phyloP scores from a whole-genome alignment of 2,329 filamentous ascomycete genomes.

The Pseudogymnoascus sp. region DNA sequence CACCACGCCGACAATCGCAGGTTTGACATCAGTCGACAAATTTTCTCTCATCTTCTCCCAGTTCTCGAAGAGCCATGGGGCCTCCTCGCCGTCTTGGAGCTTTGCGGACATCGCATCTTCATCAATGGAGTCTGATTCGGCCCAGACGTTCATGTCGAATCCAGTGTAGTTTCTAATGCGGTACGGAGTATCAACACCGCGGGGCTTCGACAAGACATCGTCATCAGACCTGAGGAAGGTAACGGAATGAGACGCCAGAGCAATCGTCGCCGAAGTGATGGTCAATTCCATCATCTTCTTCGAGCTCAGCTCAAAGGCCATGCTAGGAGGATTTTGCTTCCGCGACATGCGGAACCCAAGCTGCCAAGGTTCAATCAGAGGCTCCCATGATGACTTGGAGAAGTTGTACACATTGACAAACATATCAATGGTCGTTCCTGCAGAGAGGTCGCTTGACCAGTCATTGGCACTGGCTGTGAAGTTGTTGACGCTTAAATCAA shows the following conservation, averaged over 20 bases:
- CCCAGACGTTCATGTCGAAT: conserved; percentile 79
- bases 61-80: conserved; percentile 93
- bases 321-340: conserved; percentile 63
- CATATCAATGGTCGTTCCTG: conserved; percentile 83
- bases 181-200: conserved; percentile 86
- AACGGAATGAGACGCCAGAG: conserved; percentile 84
- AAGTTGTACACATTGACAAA: conserved; percentile 99
- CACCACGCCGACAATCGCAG: conserved; percentile 71
- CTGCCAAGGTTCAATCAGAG: conserved; percentile 91
- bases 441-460: conserved; percentile 83
- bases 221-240: conserved; percentile 83
- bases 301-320: conserved; percentile 81
- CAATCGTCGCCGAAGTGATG: conserved; percentile 87
- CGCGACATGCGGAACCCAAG: conserved; percentile 84
- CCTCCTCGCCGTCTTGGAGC: conserved; percentile 81
- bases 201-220: conserved; percentile 87
- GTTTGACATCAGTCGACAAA: conserved; percentile 73
- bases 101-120: conserved; percentile 63
- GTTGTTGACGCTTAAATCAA: conserved; percentile 88
- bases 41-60: conserved; percentile 95
- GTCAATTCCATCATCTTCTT: conserved; percentile 89
- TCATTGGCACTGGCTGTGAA: conserved; percentile 81
- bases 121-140: conserved; percentile 52
- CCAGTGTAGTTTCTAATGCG: conserved; percentile 92
- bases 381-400: conserved; percentile 97